Evolutionary conservation across 116 monocot genomes (phyloP), one percentile per base, ranked within the genome.

Genomic region (Posidonia oceanica): DNA sequence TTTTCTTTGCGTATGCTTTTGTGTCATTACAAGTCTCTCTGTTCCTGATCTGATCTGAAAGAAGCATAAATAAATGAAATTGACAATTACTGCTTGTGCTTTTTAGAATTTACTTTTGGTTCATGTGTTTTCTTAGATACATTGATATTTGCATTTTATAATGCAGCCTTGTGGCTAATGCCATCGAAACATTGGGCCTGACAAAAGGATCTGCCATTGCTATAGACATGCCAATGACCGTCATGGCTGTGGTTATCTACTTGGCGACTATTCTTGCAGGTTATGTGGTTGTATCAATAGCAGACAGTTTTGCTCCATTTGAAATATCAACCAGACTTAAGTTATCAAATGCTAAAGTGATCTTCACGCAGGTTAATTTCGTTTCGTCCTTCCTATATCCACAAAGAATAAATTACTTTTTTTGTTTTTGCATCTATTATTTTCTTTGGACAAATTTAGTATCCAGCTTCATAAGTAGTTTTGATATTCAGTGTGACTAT

Each of bases 171-270:
- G 97, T 90, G 64, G 97, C 93, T 72, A 81, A 86, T 83, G 89
- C 97, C 38, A 68, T 98, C 54, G 90, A 98, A 52, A 71, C 71
- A 54, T 22, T 98, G 82, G 82, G 81, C 21, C 68, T 98, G 67
- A 41, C 70, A 36, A 90, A 93, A 79, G 89, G 93, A 82, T 92
- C 92, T 82, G 82, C 97, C 2, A 75, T 98, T 70, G 97, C 97
- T 63, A 93, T 98, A 74, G 85, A 92, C 76, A 98, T 98, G 97
- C 97, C 89, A 63, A 98, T 98, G 97, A 87, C 80, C 57, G 83
- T 80, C 62, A 87, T 59, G 74, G 75, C 92, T 79, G 90, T 92
- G 36, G 78, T 86, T 41, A 82, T 90, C 59, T 98, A 98, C 80
- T 89, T 98, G 61, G 92, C 97, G 39, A 87, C 90, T 77, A 82